phyloP scores from a whole-genome alignment of 805 yeast species.

The Dipodascopsis uninucleata region DNA sequence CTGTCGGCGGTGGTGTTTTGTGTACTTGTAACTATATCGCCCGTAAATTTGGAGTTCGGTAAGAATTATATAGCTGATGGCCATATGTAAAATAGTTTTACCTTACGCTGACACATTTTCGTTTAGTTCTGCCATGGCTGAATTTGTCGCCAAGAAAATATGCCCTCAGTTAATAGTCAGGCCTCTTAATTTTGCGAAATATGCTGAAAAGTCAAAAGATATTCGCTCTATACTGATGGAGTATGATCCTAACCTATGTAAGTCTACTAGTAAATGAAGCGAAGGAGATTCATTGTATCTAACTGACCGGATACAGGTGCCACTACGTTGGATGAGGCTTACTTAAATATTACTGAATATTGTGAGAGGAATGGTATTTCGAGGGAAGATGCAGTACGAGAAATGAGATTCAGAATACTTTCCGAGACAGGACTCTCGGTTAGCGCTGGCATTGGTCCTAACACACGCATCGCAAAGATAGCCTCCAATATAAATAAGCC shows the following conservation, averaged over 20 bases:
- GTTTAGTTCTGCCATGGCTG: constrained; percentile 84
- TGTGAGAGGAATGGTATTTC: constrained; percentile 28
- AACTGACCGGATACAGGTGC: constrained; percentile 33
- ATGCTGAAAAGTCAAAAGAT: constrained; percentile 58
- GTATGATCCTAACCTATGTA: constrained; percentile 43
- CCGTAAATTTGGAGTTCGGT: constrained; percentile 60
- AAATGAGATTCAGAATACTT: constrained; percentile 44
- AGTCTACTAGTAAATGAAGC: not conserved
- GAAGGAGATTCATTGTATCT: not conserved
- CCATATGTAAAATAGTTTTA: too few species aligned
- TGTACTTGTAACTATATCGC: constrained; percentile 76
- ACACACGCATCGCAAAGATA: constrained; percentile 31
- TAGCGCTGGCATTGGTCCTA: constrained; percentile 73
- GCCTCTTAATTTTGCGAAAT: constrained; percentile 70
- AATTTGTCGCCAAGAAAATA: constrained; percentile 54
- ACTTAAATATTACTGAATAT: constrained; percentile 27
- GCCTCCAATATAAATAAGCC: constrained; percentile 32
- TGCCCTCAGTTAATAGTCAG: constrained; percentile 67
- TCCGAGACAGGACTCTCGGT: constrained; percentile 57
- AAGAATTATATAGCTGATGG: not conserved
- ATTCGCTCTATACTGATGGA: constrained; percentile 59
- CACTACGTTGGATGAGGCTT: constrained; percentile 60
- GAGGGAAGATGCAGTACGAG: constrained; percentile 33
- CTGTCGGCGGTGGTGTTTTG: constrained; percentile 66
- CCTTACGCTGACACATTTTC: not conserved